phyloP scores from a whole-genome alignment of 2,329 filamentous ascomycete species.

The Calonectria hawksworthii region DNA sequence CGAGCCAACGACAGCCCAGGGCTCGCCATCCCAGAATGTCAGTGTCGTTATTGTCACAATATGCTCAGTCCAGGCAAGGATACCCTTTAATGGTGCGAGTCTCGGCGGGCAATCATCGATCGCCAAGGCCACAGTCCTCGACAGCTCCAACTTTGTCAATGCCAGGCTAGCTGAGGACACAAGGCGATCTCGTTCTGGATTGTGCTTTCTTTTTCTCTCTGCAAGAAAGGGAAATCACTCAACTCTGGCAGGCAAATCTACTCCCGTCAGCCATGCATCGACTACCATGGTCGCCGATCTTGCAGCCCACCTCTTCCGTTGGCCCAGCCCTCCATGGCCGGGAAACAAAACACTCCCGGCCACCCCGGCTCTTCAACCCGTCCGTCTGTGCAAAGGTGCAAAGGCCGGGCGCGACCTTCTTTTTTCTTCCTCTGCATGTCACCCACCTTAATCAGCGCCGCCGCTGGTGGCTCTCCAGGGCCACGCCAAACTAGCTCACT shows the following conservation, averaged over 20 bases:
- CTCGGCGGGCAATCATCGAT: constrained; percentile 12
- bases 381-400: constrained; percentile 12
- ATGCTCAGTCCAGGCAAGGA: neutral
- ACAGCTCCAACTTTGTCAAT: neutral
- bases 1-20: constrained; percentile 40
- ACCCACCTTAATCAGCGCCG: constrained; percentile 41
- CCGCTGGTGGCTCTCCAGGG: constrained; percentile 37
- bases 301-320: constrained; percentile 20
- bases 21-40: constrained; percentile 15
- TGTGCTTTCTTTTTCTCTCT: neutral
- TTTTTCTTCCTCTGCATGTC: constrained; percentile 43
- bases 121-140: neutral
- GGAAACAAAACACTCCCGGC: neutral
- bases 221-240: neutral
- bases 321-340: neutral
- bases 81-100: constrained; percentile 10
- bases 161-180: neutral
- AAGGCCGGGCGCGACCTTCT: constrained; percentile 27
- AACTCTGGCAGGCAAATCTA: neutral
- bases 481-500: constrained; percentile 32
- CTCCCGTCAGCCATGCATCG: neutral
- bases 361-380: constrained; percentile 8
- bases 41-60: constrained; percentile 24
- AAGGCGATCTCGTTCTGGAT: neutral
- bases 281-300: constrained; percentile 21